Percentiles rank a stretch among this genome's conserved stretches.
Evolutionary conservation across 306 rosid genomes (phyloP).

Genomic region (Luffa aegyptiaca): DNA sequence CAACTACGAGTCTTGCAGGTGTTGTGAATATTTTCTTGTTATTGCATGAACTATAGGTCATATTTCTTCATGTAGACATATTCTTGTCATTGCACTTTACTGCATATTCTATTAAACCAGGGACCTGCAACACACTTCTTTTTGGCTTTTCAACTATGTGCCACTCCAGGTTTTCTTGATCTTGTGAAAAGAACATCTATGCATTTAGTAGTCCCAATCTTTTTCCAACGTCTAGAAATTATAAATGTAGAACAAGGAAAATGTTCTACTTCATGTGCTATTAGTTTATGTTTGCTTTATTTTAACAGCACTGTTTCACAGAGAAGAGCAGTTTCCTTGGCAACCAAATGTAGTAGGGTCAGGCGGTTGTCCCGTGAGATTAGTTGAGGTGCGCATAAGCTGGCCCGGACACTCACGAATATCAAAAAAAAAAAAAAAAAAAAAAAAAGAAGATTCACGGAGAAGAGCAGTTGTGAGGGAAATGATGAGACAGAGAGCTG

Average conservation of each 20-base stretch:
- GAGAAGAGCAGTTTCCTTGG: too few species aligned
- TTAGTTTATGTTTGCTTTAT: not conserved
- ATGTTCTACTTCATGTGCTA: not conserved
- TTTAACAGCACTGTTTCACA: too few species aligned
- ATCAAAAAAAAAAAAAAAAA: too few species aligned
- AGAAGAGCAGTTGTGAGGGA: slow-evolving; percentile 98
- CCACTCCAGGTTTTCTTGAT: not conserved
- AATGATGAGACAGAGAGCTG: slow-evolving; percentile 99
- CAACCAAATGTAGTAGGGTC: too few species aligned
- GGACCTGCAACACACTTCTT: not conserved
- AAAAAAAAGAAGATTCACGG: slow-evolving; percentile 65
- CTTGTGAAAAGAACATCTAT: not conserved
- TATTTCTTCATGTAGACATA: not conserved
- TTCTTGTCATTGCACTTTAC: not conserved
- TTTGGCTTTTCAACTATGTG: slow-evolving; percentile 1
- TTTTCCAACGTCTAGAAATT: not conserved
- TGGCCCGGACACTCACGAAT: too few species aligned
- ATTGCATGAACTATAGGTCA: not conserved
- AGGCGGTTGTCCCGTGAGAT: too few species aligned
- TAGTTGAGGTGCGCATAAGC: too few species aligned
- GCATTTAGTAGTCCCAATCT: not conserved
- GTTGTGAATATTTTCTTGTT: slow-evolving; percentile 4
- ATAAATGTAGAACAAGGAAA: not conserved
- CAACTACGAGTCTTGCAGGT: slow-evolving; percentile 81
- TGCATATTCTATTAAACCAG: not conserved